A percentile compares a stretch with the other conserved stretches of the same genome.
These are phyloP conservation scores for Monilinia aucupariae DNA, from an alignment of 2,329 filamentous ascomycete genomes.

Conservation along the genomic window DNA sequence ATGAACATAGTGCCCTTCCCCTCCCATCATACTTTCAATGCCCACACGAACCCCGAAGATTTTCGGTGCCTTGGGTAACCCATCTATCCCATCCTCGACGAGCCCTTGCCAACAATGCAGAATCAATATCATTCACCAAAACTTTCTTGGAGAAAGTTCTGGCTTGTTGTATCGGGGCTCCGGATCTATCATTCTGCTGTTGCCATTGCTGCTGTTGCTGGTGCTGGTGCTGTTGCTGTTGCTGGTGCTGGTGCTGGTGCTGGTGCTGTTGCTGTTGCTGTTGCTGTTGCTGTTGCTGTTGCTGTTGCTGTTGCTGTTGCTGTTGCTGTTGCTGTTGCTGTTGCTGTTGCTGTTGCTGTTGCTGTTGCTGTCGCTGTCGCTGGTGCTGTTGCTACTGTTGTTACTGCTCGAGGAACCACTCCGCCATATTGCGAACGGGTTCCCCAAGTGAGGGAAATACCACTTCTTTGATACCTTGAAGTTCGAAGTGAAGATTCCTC, in stretches of 20 bases:
- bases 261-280: too few species aligned
- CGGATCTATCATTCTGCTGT: background rate
- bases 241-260: too few species aligned
- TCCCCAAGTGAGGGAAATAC: slow-evolving; percentile 16
- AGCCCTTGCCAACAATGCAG: background rate
- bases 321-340: too few species aligned
- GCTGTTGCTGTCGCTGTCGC: too few species aligned
- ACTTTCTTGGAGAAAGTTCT: background rate
- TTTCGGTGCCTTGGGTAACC: slow-evolving; percentile 18
- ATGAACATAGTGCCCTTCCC: background rate
- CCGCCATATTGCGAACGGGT: slow-evolving; percentile 21
- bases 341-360: too few species aligned
- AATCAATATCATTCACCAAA: background rate
- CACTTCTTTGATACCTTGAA: slow-evolving; percentile 16
- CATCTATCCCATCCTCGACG: background rate
- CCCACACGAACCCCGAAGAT: slow-evolving; percentile 8
- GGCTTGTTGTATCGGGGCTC: background rate
- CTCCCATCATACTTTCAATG: background rate
- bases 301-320: too few species aligned
- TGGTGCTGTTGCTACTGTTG: slow-evolving; percentile 6
- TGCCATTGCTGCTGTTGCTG: too few species aligned
- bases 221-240: too few species aligned
- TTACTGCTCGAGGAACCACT: slow-evolving; percentile 21
- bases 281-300: too few species aligned
- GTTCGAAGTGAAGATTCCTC: background rate